Base-by-base conservation (phyloP, 2,329 filamentous ascomycete species). In the Chalaropsis ovoidea region DNA sequence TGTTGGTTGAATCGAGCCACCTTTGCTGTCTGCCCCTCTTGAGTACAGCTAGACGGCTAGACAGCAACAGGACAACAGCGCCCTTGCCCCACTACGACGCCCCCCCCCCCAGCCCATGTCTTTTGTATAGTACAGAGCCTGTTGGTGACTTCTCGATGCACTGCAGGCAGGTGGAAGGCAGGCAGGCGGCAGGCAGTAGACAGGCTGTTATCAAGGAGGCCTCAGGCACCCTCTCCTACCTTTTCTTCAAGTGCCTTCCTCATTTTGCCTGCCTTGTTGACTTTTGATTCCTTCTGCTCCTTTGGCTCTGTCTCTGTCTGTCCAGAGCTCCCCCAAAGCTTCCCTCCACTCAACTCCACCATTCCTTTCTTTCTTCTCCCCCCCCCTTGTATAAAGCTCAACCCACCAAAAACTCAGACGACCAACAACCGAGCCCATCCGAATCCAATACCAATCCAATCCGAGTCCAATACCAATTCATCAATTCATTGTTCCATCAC, bases 401-500 rank as follows among this genome's bases (percentile, higher is more conserved):
- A 58, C 54, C 17, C 54, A 39, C 27, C 27, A 35, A 31, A 58
- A 58, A 8, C 27, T 8, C 54, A 10, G 15, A n/a, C 27, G 17
- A 39, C 15, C 27, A 31, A 58, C 27, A 58, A 35, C 15, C 54
- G 8, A 39, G 8, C 27, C 15, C 8, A 19, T 17, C 54, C 54
- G 54, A 58, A 58, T 39, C 54, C 54, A 39, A 24, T 35, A n/a
- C 58, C 58, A 43, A 17, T n/a, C 58, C 58, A 43, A 17, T 13
- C 15, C n/a, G 15, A 58, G 39, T 19, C 39, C 24, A n/a, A n/a
- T 47, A 52, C n/a, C 47, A 22, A n/a, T 49, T 52, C 22, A 17
- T 52, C 22, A 17, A 11, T 52, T 27, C 10, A 27, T 27, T 27
- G 35, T 10, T 52, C n/a, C 13, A 24, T 27, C 27, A 22, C n/a